Percentiles rank a stretch among this genome's conserved stretches.
Conservation (phyloP, 2,329 filamentous ascomycete species). For the Aulographum hederae region DNA sequence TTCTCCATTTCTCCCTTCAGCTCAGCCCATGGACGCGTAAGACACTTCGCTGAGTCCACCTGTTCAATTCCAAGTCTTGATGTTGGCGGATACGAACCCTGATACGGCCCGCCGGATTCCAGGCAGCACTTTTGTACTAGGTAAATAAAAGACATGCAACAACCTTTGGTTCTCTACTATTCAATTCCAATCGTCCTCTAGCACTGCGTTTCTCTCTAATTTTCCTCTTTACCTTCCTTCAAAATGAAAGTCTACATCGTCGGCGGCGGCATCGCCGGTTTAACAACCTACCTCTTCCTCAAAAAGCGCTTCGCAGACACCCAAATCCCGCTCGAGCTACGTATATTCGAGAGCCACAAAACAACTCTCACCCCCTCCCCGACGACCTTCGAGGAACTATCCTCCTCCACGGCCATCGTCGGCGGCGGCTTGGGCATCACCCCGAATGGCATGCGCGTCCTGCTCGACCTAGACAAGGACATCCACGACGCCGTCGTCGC, state of each 20-base stretch:
- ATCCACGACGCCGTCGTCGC: slow-evolving; percentile 9
- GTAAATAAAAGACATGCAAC: too few relatives aligned
- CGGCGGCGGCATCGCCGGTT: slow-evolving; percentile 10
- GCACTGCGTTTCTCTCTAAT: too few relatives aligned
- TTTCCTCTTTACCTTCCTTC: not conserved
- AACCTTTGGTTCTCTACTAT: too few relatives aligned
- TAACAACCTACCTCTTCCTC: slow-evolving; percentile 11
- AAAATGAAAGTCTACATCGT: slow-evolving; percentile 13
- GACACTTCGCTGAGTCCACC: too few relatives aligned
- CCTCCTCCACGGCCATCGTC: slow-evolving; percentile 7
- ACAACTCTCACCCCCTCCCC: slow-evolving; percentile 1
- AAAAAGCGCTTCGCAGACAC: slow-evolving; percentile 9
- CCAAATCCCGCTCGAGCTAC: slow-evolving; percentile 7
- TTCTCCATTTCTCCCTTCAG: too few relatives aligned
- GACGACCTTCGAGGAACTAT: slow-evolving; percentile 2
- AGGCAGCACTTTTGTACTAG: too few relatives aligned
- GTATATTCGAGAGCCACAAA: slow-evolving; percentile 11
- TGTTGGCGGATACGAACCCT: too few relatives aligned
- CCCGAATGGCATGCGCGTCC: slow-evolving; percentile 12
- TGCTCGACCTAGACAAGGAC: slow-evolving; percentile 8
- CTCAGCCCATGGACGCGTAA: too few relatives aligned
- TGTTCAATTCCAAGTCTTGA: too few relatives aligned
- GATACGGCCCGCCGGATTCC: too few relatives aligned
- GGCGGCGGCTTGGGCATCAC: slow-evolving; percentile 13
- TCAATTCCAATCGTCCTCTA: too few relatives aligned